Conservation (phyloP, 495 filamentous ascomycete genomes). For the Aspergillus steynii region DNA sequence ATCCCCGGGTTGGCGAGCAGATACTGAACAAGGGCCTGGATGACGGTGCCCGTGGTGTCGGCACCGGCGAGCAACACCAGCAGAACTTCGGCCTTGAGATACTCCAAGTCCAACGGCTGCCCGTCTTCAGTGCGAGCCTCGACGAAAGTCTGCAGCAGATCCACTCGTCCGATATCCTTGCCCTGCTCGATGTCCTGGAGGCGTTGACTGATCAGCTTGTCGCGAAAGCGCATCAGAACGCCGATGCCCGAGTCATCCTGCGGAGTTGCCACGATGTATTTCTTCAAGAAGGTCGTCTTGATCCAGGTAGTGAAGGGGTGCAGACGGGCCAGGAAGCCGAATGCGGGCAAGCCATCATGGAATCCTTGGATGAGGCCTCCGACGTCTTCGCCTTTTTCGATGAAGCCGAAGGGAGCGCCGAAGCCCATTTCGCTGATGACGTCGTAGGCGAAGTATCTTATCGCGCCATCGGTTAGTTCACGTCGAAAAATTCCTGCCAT, state of each 20-base stretch:
- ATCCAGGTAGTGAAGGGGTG: constrained; percentile 56
- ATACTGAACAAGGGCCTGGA: constrained; percentile 55
- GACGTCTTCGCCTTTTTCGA: constrained; percentile 58
- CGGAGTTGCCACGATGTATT: constrained; percentile 54
- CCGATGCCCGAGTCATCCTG: constrained; percentile 49
- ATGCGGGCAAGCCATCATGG: constrained; percentile 48
- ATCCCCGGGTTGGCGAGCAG: constrained; percentile 46
- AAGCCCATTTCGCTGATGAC: constrained; percentile 65
- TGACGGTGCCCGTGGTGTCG: constrained; percentile 61
- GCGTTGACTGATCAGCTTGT: constrained; percentile 47
- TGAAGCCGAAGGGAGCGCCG: constrained; percentile 61
- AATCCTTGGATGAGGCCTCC: constrained; percentile 54
- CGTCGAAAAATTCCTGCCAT: not conserved
- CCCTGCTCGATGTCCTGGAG: constrained; percentile 30
- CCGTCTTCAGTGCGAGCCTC: constrained; percentile 47
- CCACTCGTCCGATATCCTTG: constrained; percentile 27
- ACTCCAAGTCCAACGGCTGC: constrained; percentile 47
- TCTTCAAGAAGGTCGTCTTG: constrained; percentile 54
- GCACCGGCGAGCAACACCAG: constrained; percentile 62
- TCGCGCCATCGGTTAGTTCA: constrained; percentile 1
- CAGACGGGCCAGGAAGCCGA: constrained; percentile 50
- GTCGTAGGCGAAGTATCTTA: constrained; percentile 59
- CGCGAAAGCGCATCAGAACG: constrained; percentile 49
- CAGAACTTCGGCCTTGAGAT: constrained; percentile 56
- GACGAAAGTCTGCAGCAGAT: constrained; percentile 38